These are phyloP conservation scores for Backusella tuberculispora DNA, from an alignment of 192 early-diverging fungal species.

Conservation along the genomic window DNA sequence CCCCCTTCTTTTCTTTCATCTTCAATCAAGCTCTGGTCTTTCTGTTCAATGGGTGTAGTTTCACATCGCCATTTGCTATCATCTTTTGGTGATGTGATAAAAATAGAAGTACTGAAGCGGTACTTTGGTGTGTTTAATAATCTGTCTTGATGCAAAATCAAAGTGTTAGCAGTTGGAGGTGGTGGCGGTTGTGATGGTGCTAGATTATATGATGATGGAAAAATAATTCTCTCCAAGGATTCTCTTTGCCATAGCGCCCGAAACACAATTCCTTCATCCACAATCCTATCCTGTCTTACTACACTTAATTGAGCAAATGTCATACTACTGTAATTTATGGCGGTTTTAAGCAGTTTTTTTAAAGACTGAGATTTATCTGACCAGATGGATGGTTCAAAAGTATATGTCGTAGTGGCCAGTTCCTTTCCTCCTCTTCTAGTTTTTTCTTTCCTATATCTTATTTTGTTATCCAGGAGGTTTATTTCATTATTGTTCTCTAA, in stretches of 20 bases:
- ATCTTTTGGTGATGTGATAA: background rate
- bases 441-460: no score
- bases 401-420: no score
- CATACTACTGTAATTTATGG: background rate
- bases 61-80: background rate
- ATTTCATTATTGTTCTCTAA: background rate
- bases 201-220: background rate
- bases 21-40: no score
- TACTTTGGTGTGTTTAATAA: background rate
- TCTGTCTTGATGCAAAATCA: background rate
- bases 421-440: no score
- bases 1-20: no score
- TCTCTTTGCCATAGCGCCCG: background rate
- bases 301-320: slow-evolving; percentile 1
- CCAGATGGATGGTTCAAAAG: no score
- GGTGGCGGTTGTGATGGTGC: background rate
- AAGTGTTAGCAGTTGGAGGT: background rate
- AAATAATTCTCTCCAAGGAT: background rate
- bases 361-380: background rate
- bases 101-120: background rate
- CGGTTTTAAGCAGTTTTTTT: background rate
- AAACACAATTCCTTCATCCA: background rate
- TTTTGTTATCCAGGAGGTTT: no score
- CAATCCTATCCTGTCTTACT: background rate
- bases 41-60: no score